Evolutionary conservation across 345 rosid genomes (phyloP).

Genomic region (Pistacia vera): DNA sequence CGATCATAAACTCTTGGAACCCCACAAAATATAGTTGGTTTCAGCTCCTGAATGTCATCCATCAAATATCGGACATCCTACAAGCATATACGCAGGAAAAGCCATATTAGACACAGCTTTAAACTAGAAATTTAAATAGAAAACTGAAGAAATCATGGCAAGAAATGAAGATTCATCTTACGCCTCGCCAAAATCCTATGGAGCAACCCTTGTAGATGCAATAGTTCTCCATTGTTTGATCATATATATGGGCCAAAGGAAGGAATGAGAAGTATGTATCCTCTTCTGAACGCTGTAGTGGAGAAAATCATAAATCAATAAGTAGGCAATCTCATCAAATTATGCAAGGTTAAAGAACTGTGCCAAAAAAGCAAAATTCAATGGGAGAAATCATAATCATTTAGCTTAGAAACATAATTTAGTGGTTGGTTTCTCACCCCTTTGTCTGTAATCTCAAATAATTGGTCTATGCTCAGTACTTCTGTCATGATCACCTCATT

Average conservation of each 20-base stretch:
- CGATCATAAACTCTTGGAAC: constrained; percentile 94
- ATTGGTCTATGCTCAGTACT: constrained; percentile 76
- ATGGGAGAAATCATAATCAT: not conserved
- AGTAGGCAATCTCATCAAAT: not conserved
- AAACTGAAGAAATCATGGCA: not conserved
- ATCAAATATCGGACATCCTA: constrained; percentile 77
- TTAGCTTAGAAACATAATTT: constrained; percentile 6
- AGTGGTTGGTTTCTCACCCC: constrained; percentile 40
- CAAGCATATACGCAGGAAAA: not conserved
- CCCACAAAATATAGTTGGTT: constrained; percentile 79
- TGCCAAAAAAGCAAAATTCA: too few relatives aligned
- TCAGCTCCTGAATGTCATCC: constrained; percentile 84
- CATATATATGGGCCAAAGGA: constrained; percentile 90
- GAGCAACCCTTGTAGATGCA: constrained; percentile 80
- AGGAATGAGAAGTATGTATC: constrained; percentile 94
- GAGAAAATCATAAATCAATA: constrained; percentile 7
- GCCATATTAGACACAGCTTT: not conserved
- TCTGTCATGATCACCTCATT: constrained; percentile 67
- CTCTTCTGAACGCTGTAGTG: constrained; percentile 61
- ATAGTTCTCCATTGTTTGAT: constrained; percentile 78
- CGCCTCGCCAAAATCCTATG: constrained; percentile 93
- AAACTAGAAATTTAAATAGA: not conserved
- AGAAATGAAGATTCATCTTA: constrained; percentile 31
- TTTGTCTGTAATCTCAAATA: constrained; percentile 61
- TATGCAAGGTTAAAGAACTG: too few relatives aligned